phyloP scores from a whole-genome alignment of 306 rosid genomes.

The Prunus kanzakura region DNA sequence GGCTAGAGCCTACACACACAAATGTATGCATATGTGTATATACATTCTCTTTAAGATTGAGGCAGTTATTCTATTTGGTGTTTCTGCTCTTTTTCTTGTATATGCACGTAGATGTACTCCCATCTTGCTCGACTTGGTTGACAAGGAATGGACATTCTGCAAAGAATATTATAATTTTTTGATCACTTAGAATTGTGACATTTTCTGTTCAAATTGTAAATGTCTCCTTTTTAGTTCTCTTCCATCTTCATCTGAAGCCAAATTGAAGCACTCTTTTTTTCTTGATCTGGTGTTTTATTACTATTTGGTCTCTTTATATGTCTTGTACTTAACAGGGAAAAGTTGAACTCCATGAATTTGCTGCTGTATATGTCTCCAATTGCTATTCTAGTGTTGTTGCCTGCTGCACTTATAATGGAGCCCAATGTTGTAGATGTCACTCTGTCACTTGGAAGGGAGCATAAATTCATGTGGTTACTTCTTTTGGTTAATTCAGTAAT shows the following conservation, averaged over 20 bases:
- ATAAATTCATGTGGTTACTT: constrained; percentile 82
- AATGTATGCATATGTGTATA: too few relatives aligned
- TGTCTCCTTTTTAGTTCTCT: neutral
- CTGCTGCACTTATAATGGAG: constrained; percentile 91
- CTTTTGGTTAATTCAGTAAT: constrained; percentile 76
- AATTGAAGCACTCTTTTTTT: neutral
- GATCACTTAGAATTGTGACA: neutral
- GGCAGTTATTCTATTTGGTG: neutral
- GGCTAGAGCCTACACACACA: neutral
- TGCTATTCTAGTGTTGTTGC: constrained; percentile 69
- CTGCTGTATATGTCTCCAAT: constrained; percentile 94
- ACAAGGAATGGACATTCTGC: neutral
- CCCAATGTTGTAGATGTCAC: constrained; percentile 70
- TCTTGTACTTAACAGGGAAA: constrained; percentile 64
- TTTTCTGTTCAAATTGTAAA: neutral
- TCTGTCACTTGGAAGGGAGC: constrained; percentile 59
- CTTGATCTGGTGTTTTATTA: constrained; percentile 7
- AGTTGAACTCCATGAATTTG: constrained; percentile 94
- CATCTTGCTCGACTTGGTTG: neutral
- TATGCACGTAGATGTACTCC: too few relatives aligned
- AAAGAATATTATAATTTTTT: neutral
- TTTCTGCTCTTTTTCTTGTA: neutral
- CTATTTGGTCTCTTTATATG: constrained; percentile 12
- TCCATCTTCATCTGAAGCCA: constrained; percentile 5
- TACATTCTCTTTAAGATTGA: neutral